Evolutionary conservation across 352 stramenopile genomes (phyloP).

Genomic region (Globisporangium solare): DNA sequence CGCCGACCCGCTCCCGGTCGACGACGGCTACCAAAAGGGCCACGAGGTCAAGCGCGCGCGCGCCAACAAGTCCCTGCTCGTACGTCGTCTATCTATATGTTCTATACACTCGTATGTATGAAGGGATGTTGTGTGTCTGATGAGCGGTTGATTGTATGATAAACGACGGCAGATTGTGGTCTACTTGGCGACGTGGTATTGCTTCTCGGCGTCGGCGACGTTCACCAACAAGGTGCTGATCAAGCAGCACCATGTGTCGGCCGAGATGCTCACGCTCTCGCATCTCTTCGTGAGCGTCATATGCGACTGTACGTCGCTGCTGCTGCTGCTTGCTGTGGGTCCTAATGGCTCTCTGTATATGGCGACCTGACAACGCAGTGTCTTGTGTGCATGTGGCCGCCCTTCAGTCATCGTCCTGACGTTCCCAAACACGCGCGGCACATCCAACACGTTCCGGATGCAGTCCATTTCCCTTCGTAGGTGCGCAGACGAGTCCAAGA

Average conservation of each 20-base stretch:
- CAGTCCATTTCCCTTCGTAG: conserved; percentile 49
- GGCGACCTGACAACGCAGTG: conserved; percentile 2
- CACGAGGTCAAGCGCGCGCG: conserved; percentile 9
- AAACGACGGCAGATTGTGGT: conserved; percentile 25
- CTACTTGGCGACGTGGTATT: conserved; percentile 66
- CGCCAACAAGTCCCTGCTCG: conserved; percentile 13
- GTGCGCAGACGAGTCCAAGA: conserved; percentile 6
- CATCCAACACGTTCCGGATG: conserved; percentile 49
- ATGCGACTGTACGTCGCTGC: conserved; percentile 51
- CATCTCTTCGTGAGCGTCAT: conserved; percentile 79
- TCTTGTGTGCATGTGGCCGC: not conserved
- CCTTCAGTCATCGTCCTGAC: conserved; percentile 65
- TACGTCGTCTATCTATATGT: conserved; percentile 4
- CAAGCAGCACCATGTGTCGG: conserved; percentile 83
- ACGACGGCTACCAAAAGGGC: conserved; percentile 15
- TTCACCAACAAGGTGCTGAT: conserved; percentile 87
- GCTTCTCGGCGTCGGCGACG: conserved; percentile 73
- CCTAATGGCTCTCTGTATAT: too few species aligned
- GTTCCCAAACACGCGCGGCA: conserved; percentile 42
- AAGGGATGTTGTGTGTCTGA: not conserved
- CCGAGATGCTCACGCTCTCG: conserved; percentile 82
- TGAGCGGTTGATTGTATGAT: too few species aligned
- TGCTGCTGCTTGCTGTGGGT: too few species aligned
- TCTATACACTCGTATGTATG: not conserved
- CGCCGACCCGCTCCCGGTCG: not conserved